Evolutionary conservation across 2,329 filamentous ascomycete genomes (phyloP), one percentile per base, ranked within the genome.

Genomic region (Beauveria bassiana): DNA sequence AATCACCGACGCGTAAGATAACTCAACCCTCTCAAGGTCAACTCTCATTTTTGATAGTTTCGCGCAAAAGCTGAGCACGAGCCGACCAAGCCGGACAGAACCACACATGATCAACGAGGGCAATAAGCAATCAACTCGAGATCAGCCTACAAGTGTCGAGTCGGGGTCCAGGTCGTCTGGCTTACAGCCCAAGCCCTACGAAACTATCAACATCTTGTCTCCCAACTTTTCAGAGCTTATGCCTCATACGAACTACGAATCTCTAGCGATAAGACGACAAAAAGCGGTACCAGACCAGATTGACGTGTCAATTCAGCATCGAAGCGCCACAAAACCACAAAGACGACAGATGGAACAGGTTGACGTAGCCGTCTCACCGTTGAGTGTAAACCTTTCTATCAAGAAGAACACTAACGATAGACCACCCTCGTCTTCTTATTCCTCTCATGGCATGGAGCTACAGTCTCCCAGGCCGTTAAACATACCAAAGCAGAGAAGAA

Each of bases 1-100:
- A 62, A 70, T 81, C 49, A 75, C 79, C 3, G 73, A 77, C 53
- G 77, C 74, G 79, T 81, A 72, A 63, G 77, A 57, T 22, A 10
- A 38, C 14, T 3, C 55, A 43, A 22, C 18, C 14, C 6, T 24
- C n/a, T 46, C 14, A 43, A 49, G 12, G 20, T 50, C 22, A 40
- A 22, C 38, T 31, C 64, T 70, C 43, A 70, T 54, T 5, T 2
- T 42, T 10, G 10, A 2, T 18, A 62, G 61, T 1, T 62, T 62
- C 10, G 56, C 38, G 7, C 49, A 67, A 20, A 73, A 71, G 57
- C 65, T 72, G 16, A 67, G 68, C 26, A 66, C 57, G 50, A 72
- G 66, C 63, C 71, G 67, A 20, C 62, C 59, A 4, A 67, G 38
- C 14, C 43, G 34, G 12, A 28, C n/a, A 24, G 46, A 52, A 20